Conservation (phyloP, 352 stramenopile species). For the Phytophthora pisi region DNA sequence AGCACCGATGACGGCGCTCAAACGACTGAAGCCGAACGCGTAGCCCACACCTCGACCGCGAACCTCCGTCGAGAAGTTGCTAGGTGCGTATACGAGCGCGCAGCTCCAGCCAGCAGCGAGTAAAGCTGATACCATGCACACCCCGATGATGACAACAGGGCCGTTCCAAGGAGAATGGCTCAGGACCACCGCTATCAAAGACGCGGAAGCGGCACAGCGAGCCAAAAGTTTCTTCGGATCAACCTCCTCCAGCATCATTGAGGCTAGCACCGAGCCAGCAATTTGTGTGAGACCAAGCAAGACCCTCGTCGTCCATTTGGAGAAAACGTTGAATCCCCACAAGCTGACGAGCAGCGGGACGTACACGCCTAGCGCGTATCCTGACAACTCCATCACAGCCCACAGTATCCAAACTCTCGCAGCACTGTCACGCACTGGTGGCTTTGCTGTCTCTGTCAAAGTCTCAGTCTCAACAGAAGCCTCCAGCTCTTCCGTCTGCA, state of each 20-base stretch:
- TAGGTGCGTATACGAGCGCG: constrained; percentile 22
- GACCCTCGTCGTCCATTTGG: constrained; percentile 17
- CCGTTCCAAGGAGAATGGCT: constrained; percentile 22
- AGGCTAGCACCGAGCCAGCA: constrained; percentile 17
- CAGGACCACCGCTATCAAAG: not conserved
- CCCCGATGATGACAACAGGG: constrained; percentile 14
- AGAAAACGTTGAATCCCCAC: constrained; percentile 35
- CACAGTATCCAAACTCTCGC: constrained; percentile 31
- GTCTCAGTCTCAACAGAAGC: not conserved
- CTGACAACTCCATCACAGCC: constrained; percentile 30
- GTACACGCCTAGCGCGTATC: constrained; percentile 34
- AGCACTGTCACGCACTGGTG: constrained; percentile 4
- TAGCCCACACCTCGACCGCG: constrained; percentile 25
- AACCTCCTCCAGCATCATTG: constrained; percentile 16
- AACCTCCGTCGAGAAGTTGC: constrained; percentile 13
- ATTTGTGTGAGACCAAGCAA: constrained; percentile 16
- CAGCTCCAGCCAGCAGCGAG: constrained; percentile 29
- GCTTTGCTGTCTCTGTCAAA: not conserved
- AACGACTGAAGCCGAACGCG: constrained; percentile 23
- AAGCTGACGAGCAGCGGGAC: constrained; percentile 34
- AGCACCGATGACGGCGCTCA: constrained; percentile 11
- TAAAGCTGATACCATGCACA: constrained; percentile 13
- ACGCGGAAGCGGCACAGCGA: constrained; percentile 2
- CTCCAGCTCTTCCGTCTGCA: not conserved
- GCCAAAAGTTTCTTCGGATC: constrained; percentile 12